These are phyloP conservation scores for Canavalia ensiformis DNA, from an alignment of 306 rosid species.

Conservation along the genomic window DNA sequence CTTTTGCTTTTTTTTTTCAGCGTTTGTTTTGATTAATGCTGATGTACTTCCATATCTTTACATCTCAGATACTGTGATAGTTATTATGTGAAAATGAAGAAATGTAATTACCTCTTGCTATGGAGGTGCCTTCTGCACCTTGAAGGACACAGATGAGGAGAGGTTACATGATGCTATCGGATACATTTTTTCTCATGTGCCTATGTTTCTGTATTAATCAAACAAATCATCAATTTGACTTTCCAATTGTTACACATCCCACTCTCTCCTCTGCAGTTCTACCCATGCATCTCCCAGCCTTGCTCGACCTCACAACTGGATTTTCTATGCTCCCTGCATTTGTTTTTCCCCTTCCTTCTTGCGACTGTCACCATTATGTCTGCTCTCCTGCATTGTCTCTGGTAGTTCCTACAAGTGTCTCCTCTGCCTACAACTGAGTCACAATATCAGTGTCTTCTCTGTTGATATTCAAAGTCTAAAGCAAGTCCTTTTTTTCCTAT, in stretches of 20 bases:
- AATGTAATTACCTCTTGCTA: too few relatives aligned
- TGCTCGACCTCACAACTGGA: background rate
- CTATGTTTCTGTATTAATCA: background rate
- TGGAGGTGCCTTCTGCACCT: too few relatives aligned
- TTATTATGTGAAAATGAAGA: too few relatives aligned
- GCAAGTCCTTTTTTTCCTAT: background rate
- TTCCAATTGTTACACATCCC: background rate
- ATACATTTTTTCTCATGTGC: too few relatives aligned
- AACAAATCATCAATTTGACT: background rate
- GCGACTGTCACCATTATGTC: too few relatives aligned
- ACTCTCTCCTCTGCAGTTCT: background rate
- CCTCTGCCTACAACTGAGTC: too few relatives aligned
- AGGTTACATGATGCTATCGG: too few relatives aligned
- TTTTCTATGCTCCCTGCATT: background rate
- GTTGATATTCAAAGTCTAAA: conserved; percentile 44
- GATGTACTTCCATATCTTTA: too few relatives aligned
- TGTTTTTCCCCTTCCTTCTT: background rate
- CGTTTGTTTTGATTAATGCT: too few relatives aligned
- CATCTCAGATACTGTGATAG: too few relatives aligned
- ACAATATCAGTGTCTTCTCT: background rate
- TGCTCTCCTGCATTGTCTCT: background rate
- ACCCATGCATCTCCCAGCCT: background rate
- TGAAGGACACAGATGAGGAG: too few relatives aligned
- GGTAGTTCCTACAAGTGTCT: background rate
- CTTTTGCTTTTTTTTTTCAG: too few relatives aligned